These are phyloP conservation scores for Lojkania enalia DNA, from an alignment of 2,329 filamentous ascomycete genomes.

Conservation along the genomic window DNA sequence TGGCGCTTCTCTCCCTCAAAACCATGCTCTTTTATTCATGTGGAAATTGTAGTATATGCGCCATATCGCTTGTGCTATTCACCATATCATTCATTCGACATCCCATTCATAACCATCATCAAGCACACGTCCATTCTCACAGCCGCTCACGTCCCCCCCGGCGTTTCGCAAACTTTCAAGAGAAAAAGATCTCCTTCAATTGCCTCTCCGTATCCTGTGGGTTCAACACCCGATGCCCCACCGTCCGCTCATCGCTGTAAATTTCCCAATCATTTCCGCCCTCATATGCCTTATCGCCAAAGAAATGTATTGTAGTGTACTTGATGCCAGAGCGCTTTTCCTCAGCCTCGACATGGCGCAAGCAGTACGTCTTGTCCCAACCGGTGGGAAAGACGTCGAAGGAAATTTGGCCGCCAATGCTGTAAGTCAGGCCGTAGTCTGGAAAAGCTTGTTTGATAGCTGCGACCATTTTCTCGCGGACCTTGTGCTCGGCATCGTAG, in stretches of 20 bases:
- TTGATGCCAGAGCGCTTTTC: constrained; percentile 66
- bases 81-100: neutral
- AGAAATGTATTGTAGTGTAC: constrained; percentile 94
- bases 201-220: constrained; percentile 82
- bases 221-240: constrained; percentile 79
- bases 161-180: neutral
- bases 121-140: neutral
- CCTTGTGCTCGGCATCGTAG: constrained; percentile 66
- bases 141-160: neutral
- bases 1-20: too few species aligned
- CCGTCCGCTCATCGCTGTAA: constrained; percentile 76
- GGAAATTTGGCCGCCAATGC: constrained; percentile 95
- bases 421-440: constrained; percentile 85
- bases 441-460: constrained; percentile 79
- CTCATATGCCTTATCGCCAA: constrained; percentile 89
- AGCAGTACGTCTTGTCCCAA: constrained; percentile 99
- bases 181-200: constrained; percentile 75
- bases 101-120: neutral
- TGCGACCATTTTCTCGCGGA: constrained; percentile 76
- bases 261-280: constrained; percentile 98
- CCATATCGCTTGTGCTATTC: neutral
- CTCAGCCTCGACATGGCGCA: constrained; percentile 83
- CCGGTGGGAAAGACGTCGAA: constrained; percentile 97
- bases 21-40: neutral
- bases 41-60: neutral